Evolutionary conservation across 177 flowering plant species (phyloP), one percentile per base, ranked within the genome.

Genomic region (Viscum album): DNA sequence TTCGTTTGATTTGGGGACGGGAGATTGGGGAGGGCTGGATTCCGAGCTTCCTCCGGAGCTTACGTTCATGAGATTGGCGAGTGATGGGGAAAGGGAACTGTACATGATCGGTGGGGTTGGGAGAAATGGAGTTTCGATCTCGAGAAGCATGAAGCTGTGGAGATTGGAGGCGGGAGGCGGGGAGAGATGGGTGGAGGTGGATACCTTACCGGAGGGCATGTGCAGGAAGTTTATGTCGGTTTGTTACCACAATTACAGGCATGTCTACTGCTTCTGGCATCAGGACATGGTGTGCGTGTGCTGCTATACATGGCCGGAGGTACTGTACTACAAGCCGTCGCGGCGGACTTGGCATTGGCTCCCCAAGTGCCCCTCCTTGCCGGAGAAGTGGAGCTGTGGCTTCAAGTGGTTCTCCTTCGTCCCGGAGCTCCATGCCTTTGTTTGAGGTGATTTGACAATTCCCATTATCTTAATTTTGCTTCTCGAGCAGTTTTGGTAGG

Each of bases 291-390:
- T 90, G 35, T 87, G 97, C 31, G 64, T 90, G 1, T 88, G 91
- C 76, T 89, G 96, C 81, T 81, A 81, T 62, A 86, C 81, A 6
- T 89, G 92, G 93, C 93, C 97, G 2, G 92, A 91, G 83, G 77
- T 91, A n/a, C 64, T 91, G 81, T 89, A 83, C 39, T 89, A 74
- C 73, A 84, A 81, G 79, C 83, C 83, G 16, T 70, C 77, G 0
- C 81, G 86, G 74, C 77, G 81, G 77, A 86, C 87, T 1, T 91
- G 97, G 92, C 89, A 86, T 76, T 91, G 96, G 97, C 75, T 91
- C 34, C 88, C 91, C 8, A 85, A 73, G 73, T 88, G 89, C 75
- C 96, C 97, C 52, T 81, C 81, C 1, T 47, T 90, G 76, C 89
- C 90, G 17, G 84, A 86, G 1, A 87, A 81, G 54, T 90, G 89